A percentile compares a stretch with the other conserved stretches of the same genome.
Evolutionary conservation across 805 yeast genomes (phyloP).

Genomic region (Candida nemodendra): DNA sequence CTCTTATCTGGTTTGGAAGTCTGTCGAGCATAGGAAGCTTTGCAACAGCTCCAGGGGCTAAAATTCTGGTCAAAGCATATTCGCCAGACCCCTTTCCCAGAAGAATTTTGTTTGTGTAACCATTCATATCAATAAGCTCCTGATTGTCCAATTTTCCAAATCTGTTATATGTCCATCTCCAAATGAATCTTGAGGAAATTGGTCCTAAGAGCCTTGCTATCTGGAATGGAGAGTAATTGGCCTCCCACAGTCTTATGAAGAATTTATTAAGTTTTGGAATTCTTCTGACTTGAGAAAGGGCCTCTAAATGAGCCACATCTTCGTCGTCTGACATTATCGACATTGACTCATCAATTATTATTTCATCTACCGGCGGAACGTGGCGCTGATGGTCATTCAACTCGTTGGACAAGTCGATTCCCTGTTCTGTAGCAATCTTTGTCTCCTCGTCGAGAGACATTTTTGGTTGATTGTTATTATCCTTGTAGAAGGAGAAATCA

Average conservation of each 20-base stretch:
- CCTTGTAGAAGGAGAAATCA: conserved; percentile 41
- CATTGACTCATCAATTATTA: conserved; percentile 4
- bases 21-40: conserved; percentile 57
- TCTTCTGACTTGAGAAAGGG: conserved; percentile 30
- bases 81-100: conserved; percentile 63
- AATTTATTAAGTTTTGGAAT: conserved; percentile 36
- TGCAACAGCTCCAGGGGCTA: conserved; percentile 59
- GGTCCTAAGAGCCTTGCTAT: conserved; percentile 53
- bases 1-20: conserved; percentile 36
- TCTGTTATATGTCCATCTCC: conserved; percentile 56
- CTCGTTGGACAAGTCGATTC: conserved; percentile 35
- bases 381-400: conserved; percentile 18
- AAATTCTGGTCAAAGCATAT: conserved; percentile 55
- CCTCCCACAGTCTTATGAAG: conserved; percentile 49
- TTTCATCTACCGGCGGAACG: conserved; percentile 4
- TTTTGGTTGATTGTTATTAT: conserved; percentile 1
- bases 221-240: conserved; percentile 54
- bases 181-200: conserved; percentile 47
- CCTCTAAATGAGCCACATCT: conserved; percentile 7
- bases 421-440: conserved; percentile 23
- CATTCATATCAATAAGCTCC: conserved; percentile 44
- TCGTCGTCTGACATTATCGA: conserved; percentile 15
- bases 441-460: conserved; percentile 15
- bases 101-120: conserved; percentile 52
- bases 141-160: conserved; percentile 32